phyloP scores from a whole-genome alignment of 1,284 basidiomycete species.

The Somion occarium region DNA sequence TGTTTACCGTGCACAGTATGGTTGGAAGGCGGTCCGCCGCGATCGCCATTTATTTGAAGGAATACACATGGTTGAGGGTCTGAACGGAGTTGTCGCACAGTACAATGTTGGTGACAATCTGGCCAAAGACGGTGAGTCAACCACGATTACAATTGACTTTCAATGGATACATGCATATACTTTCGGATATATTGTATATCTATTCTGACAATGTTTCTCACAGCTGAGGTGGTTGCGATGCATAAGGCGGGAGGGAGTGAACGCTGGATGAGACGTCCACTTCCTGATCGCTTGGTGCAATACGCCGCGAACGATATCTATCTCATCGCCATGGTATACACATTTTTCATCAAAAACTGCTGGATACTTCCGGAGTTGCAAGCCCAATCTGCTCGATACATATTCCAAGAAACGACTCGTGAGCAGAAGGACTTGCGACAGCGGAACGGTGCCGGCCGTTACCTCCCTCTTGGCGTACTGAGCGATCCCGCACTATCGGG shows the following conservation, averaged over 20 bases:
- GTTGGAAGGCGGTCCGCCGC: neutral
- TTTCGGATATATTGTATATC: too few species aligned
- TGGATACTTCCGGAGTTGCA: neutral
- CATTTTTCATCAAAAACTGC: neutral
- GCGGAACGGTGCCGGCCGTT: neutral
- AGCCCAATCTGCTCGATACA: neutral
- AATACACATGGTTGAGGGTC: constrained; percentile 1
- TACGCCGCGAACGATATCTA: constrained; percentile 5
- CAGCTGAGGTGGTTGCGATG: constrained; percentile 5
- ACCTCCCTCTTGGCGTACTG: neutral
- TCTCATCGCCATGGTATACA: constrained; percentile 2
- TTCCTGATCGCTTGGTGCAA: neutral
- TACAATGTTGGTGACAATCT: neutral
- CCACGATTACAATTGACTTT: neutral
- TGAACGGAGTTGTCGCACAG: neutral
- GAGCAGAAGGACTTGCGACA: neutral
- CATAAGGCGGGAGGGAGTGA: constrained; percentile 5
- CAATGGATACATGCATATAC: too few species aligned
- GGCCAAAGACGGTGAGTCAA: constrained; percentile 5
- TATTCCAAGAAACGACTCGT: neutral
- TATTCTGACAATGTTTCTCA: neutral
- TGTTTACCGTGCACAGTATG: neutral
- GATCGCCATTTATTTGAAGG: neutral
- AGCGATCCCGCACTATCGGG: neutral
- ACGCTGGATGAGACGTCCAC: constrained; percentile 4